Conservation (phyloP, 345 rosid species). For the Dimocarpus longan region DNA sequence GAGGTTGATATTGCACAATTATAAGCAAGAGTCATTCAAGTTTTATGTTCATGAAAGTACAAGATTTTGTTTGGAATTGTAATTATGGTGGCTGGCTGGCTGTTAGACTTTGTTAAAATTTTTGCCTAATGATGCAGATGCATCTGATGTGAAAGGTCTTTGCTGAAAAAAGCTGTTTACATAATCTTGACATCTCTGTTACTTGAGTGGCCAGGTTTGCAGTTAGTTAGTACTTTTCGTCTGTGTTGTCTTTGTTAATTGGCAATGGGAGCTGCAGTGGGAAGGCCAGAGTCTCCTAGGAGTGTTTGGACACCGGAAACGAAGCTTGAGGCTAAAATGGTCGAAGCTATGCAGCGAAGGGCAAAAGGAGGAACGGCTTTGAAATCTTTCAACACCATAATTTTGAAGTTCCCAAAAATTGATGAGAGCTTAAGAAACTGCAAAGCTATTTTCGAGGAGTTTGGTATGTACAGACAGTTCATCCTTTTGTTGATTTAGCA, state of each 20-base stretch:
- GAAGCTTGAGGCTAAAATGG: conserved; percentile 82
- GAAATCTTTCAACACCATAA: conserved; percentile 81
- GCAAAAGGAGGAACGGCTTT: conserved; percentile 61
- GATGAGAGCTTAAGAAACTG: conserved; percentile 79
- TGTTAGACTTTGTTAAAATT: neutral
- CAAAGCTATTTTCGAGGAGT: conserved; percentile 79
- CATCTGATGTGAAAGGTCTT: neutral
- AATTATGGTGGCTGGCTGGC: neutral
- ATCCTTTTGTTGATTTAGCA: neutral
- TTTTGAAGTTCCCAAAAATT: conserved; percentile 91
- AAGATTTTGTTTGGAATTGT: neutral
- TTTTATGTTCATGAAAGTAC: neutral
- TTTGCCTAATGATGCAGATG: neutral
- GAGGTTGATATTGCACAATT: neutral
- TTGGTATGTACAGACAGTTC: conserved; percentile 49
- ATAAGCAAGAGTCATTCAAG: neutral
- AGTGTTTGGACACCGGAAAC: conserved; percentile 62
- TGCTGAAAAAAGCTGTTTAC: neutral
- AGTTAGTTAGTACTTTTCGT: conserved; percentile 10
- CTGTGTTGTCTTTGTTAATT: conserved; percentile 11
- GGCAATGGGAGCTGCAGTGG: conserved; percentile 67
- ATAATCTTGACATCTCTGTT: conserved; percentile 7
- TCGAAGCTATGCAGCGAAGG: conserved; percentile 74
- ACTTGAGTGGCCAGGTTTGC: conserved; percentile 26
- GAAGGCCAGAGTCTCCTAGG: conserved; percentile 43